A percentile compares a stretch with the other conserved stretches of the same genome.
phyloP scores from a whole-genome alignment of 2,329 filamentous ascomycete species.

The Cladophialophora immunda region DNA sequence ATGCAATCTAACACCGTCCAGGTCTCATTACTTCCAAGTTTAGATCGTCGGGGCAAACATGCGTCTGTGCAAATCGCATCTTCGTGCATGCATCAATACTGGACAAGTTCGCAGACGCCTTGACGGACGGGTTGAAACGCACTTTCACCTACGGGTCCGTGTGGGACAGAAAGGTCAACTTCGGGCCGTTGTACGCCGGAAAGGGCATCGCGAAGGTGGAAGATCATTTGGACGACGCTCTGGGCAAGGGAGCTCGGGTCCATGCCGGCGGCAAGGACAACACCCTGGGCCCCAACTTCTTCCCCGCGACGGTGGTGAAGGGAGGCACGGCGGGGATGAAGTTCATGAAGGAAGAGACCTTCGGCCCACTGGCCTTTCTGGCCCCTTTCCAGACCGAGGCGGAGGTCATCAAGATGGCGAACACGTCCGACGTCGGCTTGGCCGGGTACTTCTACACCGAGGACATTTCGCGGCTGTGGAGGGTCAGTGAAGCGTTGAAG shows the following conservation, averaged over 20 bases:
- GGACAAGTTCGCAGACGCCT: conserved; percentile 78
- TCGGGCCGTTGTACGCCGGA: conserved; percentile 86
- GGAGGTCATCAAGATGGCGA: conserved; percentile 46
- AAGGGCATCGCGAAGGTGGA: conserved; percentile 76
- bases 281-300: conserved; percentile 78
- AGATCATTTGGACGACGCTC: conserved; percentile 79
- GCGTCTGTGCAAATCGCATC: conserved; percentile 86
- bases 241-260: conserved; percentile 81
- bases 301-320: conserved; percentile 80
- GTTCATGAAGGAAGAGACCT: conserved; percentile 92
- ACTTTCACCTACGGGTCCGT: conserved; percentile 81
- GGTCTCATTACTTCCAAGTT: conserved; percentile 32
- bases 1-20: neutral
- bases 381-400: conserved; percentile 64
- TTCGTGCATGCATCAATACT: conserved; percentile 86
- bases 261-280: conserved; percentile 43
- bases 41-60: conserved; percentile 79
- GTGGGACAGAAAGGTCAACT: conserved; percentile 74
- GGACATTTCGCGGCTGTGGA: conserved; percentile 66
- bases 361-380: conserved; percentile 76
- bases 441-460: conserved; percentile 70
- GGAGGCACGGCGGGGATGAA: conserved; percentile 79
- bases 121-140: conserved; percentile 71
- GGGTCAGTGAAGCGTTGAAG: conserved; percentile 66
- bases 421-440: conserved; percentile 45